Conservation (phyloP, 2,329 filamentous ascomycete species). For the Monosporascus sp. region DNA sequence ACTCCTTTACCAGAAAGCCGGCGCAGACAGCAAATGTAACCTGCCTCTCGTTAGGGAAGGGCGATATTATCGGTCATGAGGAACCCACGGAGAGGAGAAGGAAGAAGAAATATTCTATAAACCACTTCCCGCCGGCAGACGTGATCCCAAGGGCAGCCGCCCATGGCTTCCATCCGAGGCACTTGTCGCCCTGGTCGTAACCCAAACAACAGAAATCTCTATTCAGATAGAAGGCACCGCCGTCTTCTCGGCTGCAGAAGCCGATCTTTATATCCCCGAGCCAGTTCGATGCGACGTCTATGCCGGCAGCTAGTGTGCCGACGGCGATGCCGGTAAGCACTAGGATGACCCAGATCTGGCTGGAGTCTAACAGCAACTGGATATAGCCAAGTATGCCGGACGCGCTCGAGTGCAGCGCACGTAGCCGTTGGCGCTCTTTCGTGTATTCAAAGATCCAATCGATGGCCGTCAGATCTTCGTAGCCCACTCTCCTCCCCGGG, state of each 20-base stretch:
- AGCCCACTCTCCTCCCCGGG: slow-evolving; percentile 82
- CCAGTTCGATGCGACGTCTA: slow-evolving; percentile 91
- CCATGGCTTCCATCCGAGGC: slow-evolving; percentile 85
- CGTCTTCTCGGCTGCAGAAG: slow-evolving; percentile 73
- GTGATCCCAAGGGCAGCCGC: slow-evolving; percentile 63
- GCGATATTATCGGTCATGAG: too few relatives aligned
- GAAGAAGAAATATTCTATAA: slow-evolving; percentile 85
- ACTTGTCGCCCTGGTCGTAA: slow-evolving; percentile 76
- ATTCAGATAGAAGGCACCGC: slow-evolving; percentile 86
- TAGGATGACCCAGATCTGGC: slow-evolving; percentile 87
- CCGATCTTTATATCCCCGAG: slow-evolving; percentile 87
- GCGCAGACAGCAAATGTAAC: slow-evolving; percentile 72
- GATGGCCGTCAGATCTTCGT: slow-evolving; percentile 94
- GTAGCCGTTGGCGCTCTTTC: slow-evolving; percentile 83
- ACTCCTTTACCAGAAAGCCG: slow-evolving; percentile 74
- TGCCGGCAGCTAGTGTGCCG: slow-evolving; percentile 77
- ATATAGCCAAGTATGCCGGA: slow-evolving; percentile 68
- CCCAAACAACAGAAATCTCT: slow-evolving; percentile 91
- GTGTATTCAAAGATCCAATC: slow-evolving; percentile 99
- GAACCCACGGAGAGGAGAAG: slow-evolving; percentile 69
- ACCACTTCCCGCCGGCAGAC: slow-evolving; percentile 65
- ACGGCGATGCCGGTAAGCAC: slow-evolving; percentile 80
- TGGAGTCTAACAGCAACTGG: slow-evolving; percentile 71
- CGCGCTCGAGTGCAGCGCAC: slow-evolving; percentile 65
- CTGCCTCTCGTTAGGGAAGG: slow-evolving; percentile 36